Evolutionary conservation across 352 stramenopile genomes (phyloP).

Genomic region (Pythium folliculosum): DNA sequence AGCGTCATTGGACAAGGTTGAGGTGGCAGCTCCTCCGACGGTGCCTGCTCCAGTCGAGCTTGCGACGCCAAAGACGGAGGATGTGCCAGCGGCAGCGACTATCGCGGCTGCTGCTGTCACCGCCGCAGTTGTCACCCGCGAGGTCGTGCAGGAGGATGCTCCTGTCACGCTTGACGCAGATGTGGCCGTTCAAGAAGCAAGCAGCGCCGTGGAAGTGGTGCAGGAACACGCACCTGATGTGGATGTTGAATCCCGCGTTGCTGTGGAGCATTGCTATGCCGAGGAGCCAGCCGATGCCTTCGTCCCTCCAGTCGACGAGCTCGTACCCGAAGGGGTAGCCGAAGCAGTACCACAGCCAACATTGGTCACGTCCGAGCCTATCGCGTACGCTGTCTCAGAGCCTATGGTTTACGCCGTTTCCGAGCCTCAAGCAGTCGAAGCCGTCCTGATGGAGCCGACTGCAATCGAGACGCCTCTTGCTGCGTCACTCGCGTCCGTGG

Average conservation of each 20-base stretch:
- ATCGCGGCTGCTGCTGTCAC: not conserved
- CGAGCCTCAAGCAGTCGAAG: not conserved
- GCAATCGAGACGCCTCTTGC: not conserved
- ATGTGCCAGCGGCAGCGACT: not conserved
- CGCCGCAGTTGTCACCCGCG: no score
- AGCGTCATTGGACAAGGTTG: slow-evolving; percentile 28
- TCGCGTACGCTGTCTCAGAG: slow-evolving; percentile 1
- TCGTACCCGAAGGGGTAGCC: not conserved
- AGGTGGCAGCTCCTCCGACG: not conserved
- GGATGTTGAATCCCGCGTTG: not conserved
- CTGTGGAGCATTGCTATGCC: not conserved
- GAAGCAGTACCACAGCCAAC: not conserved
- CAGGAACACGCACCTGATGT: not conserved
- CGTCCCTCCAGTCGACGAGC: not conserved
- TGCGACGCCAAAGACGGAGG: not conserved
- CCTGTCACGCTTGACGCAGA: no score
- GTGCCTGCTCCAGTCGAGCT: not conserved
- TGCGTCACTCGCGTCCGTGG: not conserved
- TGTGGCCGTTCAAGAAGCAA: not conserved
- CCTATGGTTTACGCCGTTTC: not conserved
- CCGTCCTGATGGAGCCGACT: not conserved
- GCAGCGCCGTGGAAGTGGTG: not conserved
- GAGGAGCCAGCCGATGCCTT: not conserved
- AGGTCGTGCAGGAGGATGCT: no score
- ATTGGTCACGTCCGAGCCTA: not conserved